Conservation (phyloP, 768 basidiomycete genomes). For the Lactarius hatsudake region DNA sequence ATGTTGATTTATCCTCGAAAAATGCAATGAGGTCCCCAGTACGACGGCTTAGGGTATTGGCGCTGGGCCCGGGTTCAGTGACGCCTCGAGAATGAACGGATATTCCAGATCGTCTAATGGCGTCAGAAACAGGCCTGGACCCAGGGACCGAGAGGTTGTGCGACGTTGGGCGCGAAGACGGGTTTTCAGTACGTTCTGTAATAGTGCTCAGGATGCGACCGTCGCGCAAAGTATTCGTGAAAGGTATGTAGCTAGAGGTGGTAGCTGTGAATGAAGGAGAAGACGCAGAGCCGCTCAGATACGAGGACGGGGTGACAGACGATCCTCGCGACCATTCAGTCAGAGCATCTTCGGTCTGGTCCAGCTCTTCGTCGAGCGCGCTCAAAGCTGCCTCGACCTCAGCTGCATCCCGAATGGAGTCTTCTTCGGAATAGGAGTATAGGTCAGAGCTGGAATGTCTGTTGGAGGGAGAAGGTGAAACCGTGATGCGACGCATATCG, state of each 20-base stretch:
- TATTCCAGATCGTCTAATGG: conserved; percentile 45
- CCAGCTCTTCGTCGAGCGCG: conserved; percentile 64
- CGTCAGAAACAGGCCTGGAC: conserved; percentile 38
- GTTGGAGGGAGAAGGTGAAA: conserved; percentile 28
- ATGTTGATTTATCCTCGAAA: conserved; percentile 57
- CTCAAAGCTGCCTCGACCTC: conserved; percentile 70
- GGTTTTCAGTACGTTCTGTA: conserved; percentile 73
- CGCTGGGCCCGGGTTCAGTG: conserved; percentile 48
- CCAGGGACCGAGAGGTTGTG: conserved; percentile 33
- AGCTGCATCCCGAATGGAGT: conserved; percentile 44
- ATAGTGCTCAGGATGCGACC: conserved; percentile 67
- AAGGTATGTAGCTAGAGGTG: conserved; percentile 28
- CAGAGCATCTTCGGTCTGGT: conserved; percentile 61
- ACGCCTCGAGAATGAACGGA: conserved; percentile 49
- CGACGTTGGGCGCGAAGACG: conserved; percentile 54
- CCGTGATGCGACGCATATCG: conserved; percentile 29
- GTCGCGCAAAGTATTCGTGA: conserved; percentile 42
- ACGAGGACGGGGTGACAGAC: conserved; percentile 38
- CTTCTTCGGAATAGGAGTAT: conserved; percentile 50
- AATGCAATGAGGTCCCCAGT: conserved; percentile 72
- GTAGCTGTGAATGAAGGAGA: conserved; percentile 27
- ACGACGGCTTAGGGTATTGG: conserved; percentile 48
- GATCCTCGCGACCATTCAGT: conserved; percentile 56
- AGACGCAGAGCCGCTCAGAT: conserved; percentile 33
- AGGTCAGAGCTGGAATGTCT: conserved; percentile 22